A percentile compares a stretch with the other conserved stretches of the same genome.
Conservation (phyloP, 2,329 filamentous ascomycete species). For the Lasiodiplodia citricola region DNA sequence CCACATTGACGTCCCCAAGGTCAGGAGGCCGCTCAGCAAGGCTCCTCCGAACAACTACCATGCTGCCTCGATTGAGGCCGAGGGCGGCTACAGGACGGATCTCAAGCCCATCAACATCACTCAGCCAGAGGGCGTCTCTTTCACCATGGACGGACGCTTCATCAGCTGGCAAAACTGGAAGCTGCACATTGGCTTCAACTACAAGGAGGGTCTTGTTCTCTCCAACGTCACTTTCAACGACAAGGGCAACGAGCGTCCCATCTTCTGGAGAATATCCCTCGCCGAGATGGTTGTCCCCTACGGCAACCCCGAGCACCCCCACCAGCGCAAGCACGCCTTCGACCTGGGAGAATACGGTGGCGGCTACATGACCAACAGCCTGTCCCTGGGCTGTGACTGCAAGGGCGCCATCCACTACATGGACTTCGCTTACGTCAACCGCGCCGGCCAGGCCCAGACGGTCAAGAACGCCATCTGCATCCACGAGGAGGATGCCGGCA, state of each 20-base stretch:
- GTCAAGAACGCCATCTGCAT: constrained; percentile 97
- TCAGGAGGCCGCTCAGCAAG: constrained; percentile 76
- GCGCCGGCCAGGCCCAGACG: constrained; percentile 73
- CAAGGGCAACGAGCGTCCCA: constrained; percentile 72
- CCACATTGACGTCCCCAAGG: constrained; percentile 80
- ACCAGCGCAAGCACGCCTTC: constrained; percentile 82
- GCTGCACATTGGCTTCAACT: constrained; percentile 93
- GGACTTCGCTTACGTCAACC: constrained; percentile 83
- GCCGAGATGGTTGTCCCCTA: constrained; percentile 96
- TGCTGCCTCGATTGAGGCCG: constrained; percentile 71
- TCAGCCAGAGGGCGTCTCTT: constrained; percentile 87
- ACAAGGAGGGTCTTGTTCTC: constrained; percentile 87
- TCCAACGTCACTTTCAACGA: constrained; percentile 92
- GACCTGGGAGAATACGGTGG: constrained; percentile 82
- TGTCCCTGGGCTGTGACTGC: constrained; percentile 81
- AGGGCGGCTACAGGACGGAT: constrained; percentile 77
- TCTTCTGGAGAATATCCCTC: constrained; percentile 88
- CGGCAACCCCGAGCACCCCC: constrained; percentile 78
- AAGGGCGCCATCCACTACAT: constrained; percentile 92
- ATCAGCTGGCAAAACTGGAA: constrained; percentile 94
- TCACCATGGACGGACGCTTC: constrained; percentile 73
- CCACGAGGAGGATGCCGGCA: constrained; percentile 90
- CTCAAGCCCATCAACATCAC: constrained; percentile 88
- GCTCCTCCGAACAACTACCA: constrained; percentile 80
- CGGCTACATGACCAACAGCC: constrained; percentile 82